A percentile compares a stretch with the other conserved stretches of the same genome.
phyloP scores from a whole-genome alignment of 352 stramenopile genomes.

The Phytophthora sansomeana region DNA sequence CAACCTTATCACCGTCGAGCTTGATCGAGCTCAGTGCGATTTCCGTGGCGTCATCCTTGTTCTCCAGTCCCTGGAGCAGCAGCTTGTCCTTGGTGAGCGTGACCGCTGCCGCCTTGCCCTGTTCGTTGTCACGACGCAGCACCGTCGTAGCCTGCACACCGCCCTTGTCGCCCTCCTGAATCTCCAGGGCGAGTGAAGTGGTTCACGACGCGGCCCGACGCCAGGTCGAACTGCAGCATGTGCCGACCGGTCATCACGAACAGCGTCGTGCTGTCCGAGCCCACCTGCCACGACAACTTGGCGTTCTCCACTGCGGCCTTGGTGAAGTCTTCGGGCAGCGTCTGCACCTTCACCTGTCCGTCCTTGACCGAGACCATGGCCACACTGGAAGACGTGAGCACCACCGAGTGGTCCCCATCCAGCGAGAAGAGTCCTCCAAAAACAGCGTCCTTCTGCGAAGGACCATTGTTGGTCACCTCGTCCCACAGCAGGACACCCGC shows the following conservation, averaged over 20 bases:
- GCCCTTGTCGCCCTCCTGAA: slow-evolving; percentile 44
- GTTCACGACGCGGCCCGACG: slow-evolving; percentile 46
- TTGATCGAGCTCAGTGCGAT: slow-evolving; percentile 47
- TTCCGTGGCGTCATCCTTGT: slow-evolving; percentile 30
- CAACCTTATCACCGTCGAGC: slow-evolving; percentile 43
- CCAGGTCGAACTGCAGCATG: slow-evolving; percentile 53
- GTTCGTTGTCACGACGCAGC: slow-evolving; percentile 49
- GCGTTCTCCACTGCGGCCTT: slow-evolving; percentile 29
- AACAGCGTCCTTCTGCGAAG: slow-evolving; percentile 22
- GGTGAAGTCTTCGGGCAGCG: slow-evolving; percentile 43
- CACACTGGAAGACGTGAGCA: slow-evolving; percentile 55
- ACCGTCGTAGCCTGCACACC: slow-evolving; percentile 30
- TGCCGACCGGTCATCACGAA: slow-evolving; percentile 57
- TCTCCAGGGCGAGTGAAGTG: slow-evolving; percentile 42
- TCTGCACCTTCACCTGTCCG: slow-evolving; percentile 52
- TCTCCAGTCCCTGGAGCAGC: slow-evolving; percentile 50
- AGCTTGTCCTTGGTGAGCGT: slow-evolving; percentile 42
- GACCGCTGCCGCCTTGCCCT: slow-evolving; percentile 40
- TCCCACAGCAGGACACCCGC: slow-evolving; percentile 80
- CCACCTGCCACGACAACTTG: slow-evolving; percentile 49
- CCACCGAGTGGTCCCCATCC: slow-evolving; percentile 54
- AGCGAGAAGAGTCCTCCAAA: slow-evolving; percentile 58
- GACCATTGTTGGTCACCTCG: slow-evolving; percentile 42
- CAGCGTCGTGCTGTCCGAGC: slow-evolving; percentile 52
- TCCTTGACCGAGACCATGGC: slow-evolving; percentile 70